Base-by-base conservation (phyloP, 768 basidiomycete species). In the Collybiopsis confluens region DNA sequence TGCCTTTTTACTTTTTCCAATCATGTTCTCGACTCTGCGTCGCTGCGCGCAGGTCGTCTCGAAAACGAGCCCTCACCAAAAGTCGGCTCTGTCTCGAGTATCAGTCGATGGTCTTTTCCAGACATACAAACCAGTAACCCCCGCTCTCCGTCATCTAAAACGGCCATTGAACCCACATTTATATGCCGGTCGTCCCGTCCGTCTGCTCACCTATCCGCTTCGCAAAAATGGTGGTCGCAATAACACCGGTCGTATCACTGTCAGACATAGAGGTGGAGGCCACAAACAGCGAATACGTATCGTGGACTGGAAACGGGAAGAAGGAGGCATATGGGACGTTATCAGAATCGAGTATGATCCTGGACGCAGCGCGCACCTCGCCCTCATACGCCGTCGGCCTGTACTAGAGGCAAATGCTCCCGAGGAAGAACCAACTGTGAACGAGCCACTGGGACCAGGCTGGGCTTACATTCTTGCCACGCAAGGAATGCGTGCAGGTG, bases 271-370 rank as follows among this genome's bases (percentile, higher is more conserved):
- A 16, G 97, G 97, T 11, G 97, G 97, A 5, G 97, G 97, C 0
- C 94, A 96, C 73, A 82, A 80, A 56, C 84, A 86, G 55, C 83
- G 97, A 30, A 83, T 96, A 56, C 85, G 97, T 27, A 76, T 83
- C 36, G 71, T 99, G 51, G 97, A 99, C 69, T 98, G 96, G 63
- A 71, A 75, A 67, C 81, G 97, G 51, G 70, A 72, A n/a, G 84
- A 86, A 55, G 75, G 82, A 1, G 96, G 96, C 8, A 72, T 86
- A 33, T 90, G 91, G 63, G 90, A 95, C 60, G 93, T 98, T 42
- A 80, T 95, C 3, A 81, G 97, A 44, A 91, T 99, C 59, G 97
- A 98, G 72, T 99, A 96, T 64, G 97, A 98, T 73, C 97, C 97
- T 0, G 90, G 90, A 3, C 80, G 97, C 41, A 90, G 86, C 33